Percentiles rank a stretch among this genome's conserved stretches.
phyloP scores from a whole-genome alignment of 148 eudicot species.

The Arbutus unedo region DNA sequence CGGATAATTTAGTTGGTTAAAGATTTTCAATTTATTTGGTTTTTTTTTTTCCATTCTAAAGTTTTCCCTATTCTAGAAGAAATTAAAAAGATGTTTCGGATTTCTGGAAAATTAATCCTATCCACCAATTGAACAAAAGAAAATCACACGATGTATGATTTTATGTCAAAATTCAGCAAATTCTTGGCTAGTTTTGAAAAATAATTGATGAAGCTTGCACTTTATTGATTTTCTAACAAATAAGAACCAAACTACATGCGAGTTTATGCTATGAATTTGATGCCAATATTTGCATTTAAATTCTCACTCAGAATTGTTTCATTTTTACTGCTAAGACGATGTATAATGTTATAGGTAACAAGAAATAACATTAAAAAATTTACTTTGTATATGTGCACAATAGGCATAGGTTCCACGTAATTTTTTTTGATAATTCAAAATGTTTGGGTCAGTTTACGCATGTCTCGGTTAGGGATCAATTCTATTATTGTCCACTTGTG shows the following conservation, averaged over 20 bases:
- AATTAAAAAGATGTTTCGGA: not conserved
- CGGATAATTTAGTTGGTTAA: not conserved
- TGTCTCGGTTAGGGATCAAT: too few species aligned
- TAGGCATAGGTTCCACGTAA: too few species aligned
- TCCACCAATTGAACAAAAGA: not conserved
- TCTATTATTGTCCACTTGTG: too few species aligned
- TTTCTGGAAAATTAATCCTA: not conserved
- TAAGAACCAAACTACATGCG: not conserved
- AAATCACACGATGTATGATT: not conserved
- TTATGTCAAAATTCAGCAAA: not conserved
- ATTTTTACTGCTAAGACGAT: not conserved
- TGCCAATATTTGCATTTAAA: not conserved
- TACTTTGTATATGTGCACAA: too few species aligned
- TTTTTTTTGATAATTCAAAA: too few species aligned
- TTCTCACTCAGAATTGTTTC: not conserved
- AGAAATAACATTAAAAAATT: too few species aligned
- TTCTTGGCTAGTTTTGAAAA: not conserved
- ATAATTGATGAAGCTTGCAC: not conserved
- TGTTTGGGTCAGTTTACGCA: too few species aligned
- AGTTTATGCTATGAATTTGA: not conserved
- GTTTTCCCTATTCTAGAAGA: not conserved
- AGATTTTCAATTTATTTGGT: not conserved
- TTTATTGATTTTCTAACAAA: not conserved
- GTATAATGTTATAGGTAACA: too few species aligned
- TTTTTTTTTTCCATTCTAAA: not conserved